Conservation (phyloP, 192 early-diverging fungal species). For the Bifiguratus adelaidae region DNA sequence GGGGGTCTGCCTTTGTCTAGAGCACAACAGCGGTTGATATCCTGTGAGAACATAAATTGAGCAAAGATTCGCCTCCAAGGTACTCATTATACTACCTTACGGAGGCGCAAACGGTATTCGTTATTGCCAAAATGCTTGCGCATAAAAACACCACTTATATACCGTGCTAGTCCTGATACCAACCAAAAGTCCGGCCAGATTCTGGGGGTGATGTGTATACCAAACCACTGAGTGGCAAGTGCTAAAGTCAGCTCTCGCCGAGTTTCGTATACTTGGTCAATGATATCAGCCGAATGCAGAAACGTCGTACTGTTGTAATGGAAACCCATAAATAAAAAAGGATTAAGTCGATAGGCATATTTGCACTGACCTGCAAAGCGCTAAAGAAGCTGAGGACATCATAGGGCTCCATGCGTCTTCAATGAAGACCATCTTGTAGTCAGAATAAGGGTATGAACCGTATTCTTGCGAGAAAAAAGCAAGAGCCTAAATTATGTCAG, state of each 20-base stretch:
- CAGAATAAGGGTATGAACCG: slow-evolving; percentile 77
- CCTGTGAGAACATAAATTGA: slow-evolving; percentile 28
- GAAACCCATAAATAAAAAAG: neutral
- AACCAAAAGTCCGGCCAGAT: slow-evolving; percentile 86
- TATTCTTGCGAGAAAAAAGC: slow-evolving; percentile 82
- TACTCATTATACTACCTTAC: too few species aligned
- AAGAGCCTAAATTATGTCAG: slow-evolving; percentile 44
- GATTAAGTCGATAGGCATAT: neutral
- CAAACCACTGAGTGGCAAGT: slow-evolving; percentile 92
- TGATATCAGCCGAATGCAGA: slow-evolving; percentile 59
- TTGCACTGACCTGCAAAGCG: slow-evolving; percentile 44
- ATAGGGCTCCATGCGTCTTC: slow-evolving; percentile 61
- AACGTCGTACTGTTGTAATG: slow-evolving; percentile 21
- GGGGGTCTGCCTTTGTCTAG: slow-evolving; percentile 85
- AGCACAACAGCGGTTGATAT: slow-evolving; percentile 70
- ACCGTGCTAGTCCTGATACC: slow-evolving; percentile 68
- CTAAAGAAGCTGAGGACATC: slow-evolving; percentile 68
- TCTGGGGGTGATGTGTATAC: slow-evolving; percentile 64
- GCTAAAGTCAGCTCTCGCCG: slow-evolving; percentile 56
- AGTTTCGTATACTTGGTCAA: slow-evolving; percentile 86
- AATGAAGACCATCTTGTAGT: slow-evolving; percentile 84
- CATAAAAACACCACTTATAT: slow-evolving; percentile 64
- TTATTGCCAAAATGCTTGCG: slow-evolving; percentile 76
- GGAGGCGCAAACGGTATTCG: slow-evolving; percentile 77
- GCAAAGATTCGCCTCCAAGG: neutral